Evolutionary conservation across 805 yeast genomes (phyloP), one percentile per base, ranked within the genome.

Genomic region (Komagataella ulmi): DNA sequence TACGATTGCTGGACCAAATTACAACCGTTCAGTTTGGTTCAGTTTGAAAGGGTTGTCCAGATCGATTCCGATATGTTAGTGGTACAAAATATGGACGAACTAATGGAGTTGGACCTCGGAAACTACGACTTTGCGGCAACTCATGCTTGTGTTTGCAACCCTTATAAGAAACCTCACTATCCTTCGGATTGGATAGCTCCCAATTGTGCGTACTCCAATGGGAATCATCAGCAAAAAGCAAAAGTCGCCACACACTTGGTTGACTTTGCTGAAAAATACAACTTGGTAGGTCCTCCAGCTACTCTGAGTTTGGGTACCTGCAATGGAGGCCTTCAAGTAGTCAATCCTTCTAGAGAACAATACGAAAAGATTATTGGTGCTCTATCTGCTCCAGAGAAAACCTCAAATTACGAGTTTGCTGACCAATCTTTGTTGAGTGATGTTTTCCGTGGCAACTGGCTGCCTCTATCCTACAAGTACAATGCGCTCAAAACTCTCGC

Each of bases 141-240:
- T 8, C 79, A 79, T 55, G 83, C 84, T 2, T 79, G 85, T 61
- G 80, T 77, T 19, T 79, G 85, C 62, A 79, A 79, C 56, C 85
- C 85, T 3, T 67, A 72, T 62, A 59, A 69, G 18, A 70, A 73
- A 54, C 55, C 69, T 0, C 81, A 79, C 59, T 79, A 79, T 53
- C 85, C 85, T 14, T 54, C 59, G 48, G 68, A 76, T 55, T 79
- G 85, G 84, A 55, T 67, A 7, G 65, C 67, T 2, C 69, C 65
- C 50, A 78, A 79, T 59, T 79, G 85, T 57, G 72, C 75, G 3
- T 79, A 68, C 56, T 71, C 81, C 1, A 59, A 67, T 53, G 71
- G 71, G 57, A 51, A 59, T 23, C 21, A 48, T 1, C 65, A 66
- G 46, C 51, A 56, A 36, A 56, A 49, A 36, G 17, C 17, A 1